Evolutionary conservation across 306 rosid species (phyloP), one percentile per base, ranked within the genome.

Genomic region (Cucumis melo): DNA sequence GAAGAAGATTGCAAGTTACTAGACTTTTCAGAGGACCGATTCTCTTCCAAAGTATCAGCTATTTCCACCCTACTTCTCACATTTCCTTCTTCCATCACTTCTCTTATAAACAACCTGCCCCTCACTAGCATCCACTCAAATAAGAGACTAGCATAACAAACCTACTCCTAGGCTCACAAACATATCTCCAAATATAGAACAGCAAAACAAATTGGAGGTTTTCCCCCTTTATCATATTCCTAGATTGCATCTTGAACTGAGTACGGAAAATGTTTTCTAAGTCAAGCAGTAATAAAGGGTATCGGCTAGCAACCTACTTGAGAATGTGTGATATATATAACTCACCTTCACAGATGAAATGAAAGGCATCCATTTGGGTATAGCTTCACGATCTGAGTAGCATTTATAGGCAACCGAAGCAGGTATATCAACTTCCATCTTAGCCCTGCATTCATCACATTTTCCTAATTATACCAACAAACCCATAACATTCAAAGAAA

Each of bases 361-460:
- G 80, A 92, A 94, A 77, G 97, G 99, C 99, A 94, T 94, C 97
- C 96, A 94, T 36, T 83, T 82, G 16, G 97, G 86, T 61, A 94
- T 88, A 62, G 96, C 93, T 92, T 91, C 99, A 4, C 97, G 97
- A 79, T 94, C 96, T 56, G 86, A 87, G 85, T 94, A 94, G 72
- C 93, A 90, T 59, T 78, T 17, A 78, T 89, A 94, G 34, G 97
- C 98, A 16, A 88, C 95, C 7, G 97, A 89, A 34, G 64, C 72
- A 41, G 96, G 97, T 78, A 94, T 96, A 29, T 92, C 97, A 61
- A 90, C 46, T 72, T 92, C 91, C 95, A 38, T 89, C 89, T 90
- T 94, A 46, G 88, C 97, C 85, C 99, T 92, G 97, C 97, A 91
- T 58, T 83, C 58, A 80, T 82, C 73, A 83, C 62, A 80, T 41